Evolutionary conservation across 2,329 filamentous ascomycete genomes (phyloP), one percentile per base, ranked within the genome.

Genomic region (Aspergillus fijiensis): DNA sequence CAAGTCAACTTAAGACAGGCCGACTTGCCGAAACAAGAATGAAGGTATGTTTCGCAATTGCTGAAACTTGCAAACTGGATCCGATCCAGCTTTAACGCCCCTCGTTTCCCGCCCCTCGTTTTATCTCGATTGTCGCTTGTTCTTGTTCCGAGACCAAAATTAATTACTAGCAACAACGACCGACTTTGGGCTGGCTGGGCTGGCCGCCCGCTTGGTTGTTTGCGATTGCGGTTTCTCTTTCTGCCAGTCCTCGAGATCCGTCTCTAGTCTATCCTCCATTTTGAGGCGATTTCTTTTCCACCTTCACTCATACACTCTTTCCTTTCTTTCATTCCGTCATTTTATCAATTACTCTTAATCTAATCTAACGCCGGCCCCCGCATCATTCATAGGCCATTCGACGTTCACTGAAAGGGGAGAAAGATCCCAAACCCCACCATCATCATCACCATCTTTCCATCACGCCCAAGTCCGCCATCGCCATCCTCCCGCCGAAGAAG

Each of bases 401-500:
- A 76, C 86, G 91, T 79, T 96, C 92, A 63, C 89, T 96, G 79
- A 96, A 96, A 81, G 89, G 90, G 76, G 91, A 96, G 68, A 96
- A 92, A 82, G 85, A 86, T 65, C 76, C 79, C 63, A 86, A 88
- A 74, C 86, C 63, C 63, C 63, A 67, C 61, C 68, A 69, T 60
- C 69, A 66, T 53, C 70, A 72, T 25, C 52, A 55, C 60, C 89
- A 91, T 73, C 84, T 91, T 67, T 89, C 89, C 59, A 90, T 96
- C 67, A 87, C 89, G 16, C 89, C 90, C 65, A 96, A 96, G 77
- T 89, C 92, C 58, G 90, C 91, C 47, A 86, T 94, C 66, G 92
- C 92, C 55, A 96, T 96, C 72, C 86, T 95, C 27, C 92, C 93
- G 56, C 93, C 93, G 1, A 96, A 96, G 79, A 96, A 96, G 88